Evolutionary conservation across 345 rosid genomes (phyloP), one percentile per base, ranked within the genome.

Genomic region (Heritiera littoralis): DNA sequence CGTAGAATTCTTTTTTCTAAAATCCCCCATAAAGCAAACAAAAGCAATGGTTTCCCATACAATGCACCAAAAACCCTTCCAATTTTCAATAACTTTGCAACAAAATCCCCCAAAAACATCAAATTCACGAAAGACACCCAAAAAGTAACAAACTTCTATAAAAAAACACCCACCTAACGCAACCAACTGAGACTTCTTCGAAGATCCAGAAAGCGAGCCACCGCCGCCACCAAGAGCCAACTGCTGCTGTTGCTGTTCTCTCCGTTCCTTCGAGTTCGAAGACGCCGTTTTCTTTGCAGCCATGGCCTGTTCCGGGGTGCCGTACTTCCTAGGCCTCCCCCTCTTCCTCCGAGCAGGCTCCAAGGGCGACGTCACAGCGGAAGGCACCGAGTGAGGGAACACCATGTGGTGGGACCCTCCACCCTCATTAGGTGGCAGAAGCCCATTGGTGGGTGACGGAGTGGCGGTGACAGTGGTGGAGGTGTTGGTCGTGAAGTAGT

Each of bases 291-390:
- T 93, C 90, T 89, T 95, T 9, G 98, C 99, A 1, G 97, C 97
- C 74, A 92, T 59, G 60, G 97, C 99, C 77, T 89, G 95, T 59
- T 95, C 98, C 20, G 94, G 98, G 23, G 99, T 96, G 1, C 89
- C 98, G 73, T 96, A 94, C 95, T 96, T 96, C 86, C 99, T 86
- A 11, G 98, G 99, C 59, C 99, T 82, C 4, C 99, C 99, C 23
- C 99, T 86, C 92, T 89, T 96, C 87, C 95, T 84, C 88, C 85
- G 89, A 3, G 91, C 82, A 0, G 91, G 84, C 82, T 90, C 95
- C 71, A 86, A 83, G 38, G 90, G 89, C 20, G 88, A 88, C 43
- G 87, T 83, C 79, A 88, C 88, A 51, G 88, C 93, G 4, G 95
- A 86, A 1, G 98, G 88, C 18, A 89, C 87, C 2, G 97, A 86